Percentiles rank a stretch among this genome's conserved stretches.
phyloP scores from a whole-genome alignment of 129 eudicot genomes.

The Chrysanthemum seticuspe region DNA sequence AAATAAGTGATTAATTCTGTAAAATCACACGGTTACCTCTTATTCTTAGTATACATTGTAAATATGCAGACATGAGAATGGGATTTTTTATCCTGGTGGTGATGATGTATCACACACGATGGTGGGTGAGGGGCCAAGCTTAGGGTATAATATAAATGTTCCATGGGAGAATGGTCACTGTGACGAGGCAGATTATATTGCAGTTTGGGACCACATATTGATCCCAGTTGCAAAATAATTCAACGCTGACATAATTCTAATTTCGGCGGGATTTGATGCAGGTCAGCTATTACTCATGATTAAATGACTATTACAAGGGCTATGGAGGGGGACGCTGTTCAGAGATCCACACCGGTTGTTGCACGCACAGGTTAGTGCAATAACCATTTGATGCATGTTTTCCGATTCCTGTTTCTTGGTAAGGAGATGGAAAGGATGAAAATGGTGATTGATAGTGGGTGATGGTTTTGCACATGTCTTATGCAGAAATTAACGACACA shows the following conservation, averaged over 20 bases:
- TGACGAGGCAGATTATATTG: slow-evolving; percentile 92
- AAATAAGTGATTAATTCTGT: too few relatives aligned
- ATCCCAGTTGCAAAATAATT: slow-evolving; percentile 92
- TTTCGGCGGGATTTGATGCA: slow-evolving; percentile 99
- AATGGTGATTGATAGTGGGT: too few relatives aligned
- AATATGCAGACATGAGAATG: slow-evolving; percentile 66
- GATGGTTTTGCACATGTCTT: too few relatives aligned
- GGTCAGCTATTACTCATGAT: too few relatives aligned
- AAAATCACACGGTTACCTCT: neutral
- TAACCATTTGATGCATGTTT: too few relatives aligned
- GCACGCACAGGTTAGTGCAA: too few relatives aligned
- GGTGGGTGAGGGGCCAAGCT: slow-evolving; percentile 83
- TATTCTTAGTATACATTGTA: slow-evolving; percentile 15
- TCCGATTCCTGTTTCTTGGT: too few relatives aligned
- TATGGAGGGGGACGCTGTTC: too few relatives aligned
- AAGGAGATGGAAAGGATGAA: too few relatives aligned
- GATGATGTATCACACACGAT: slow-evolving; percentile 78
- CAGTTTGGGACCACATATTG: slow-evolving; percentile 89
- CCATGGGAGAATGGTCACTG: slow-evolving; percentile 89
- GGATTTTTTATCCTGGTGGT: slow-evolving; percentile 72
- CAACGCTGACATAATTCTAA: slow-evolving; percentile 64
- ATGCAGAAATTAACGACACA: too few relatives aligned
- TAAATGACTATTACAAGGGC: too few relatives aligned
- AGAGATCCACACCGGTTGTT: too few relatives aligned
- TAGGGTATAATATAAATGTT: slow-evolving; percentile 86